Evolutionary conservation across 805 yeast species (phyloP).

Genomic region (Priceomyces carsonii): DNA sequence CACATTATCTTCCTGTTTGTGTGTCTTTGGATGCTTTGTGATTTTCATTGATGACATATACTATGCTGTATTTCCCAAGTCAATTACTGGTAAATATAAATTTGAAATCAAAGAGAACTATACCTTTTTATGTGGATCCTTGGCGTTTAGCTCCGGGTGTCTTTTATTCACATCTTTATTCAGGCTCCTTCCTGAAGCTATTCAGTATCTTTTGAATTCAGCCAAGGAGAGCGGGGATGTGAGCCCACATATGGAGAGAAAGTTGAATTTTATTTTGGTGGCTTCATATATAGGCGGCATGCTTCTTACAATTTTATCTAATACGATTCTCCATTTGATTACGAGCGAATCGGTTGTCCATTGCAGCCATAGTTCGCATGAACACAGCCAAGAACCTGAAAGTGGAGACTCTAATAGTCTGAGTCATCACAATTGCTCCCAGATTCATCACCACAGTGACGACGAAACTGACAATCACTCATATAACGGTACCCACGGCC

Average conservation of each 20-base stretch:
- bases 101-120: constrained; percentile 62
- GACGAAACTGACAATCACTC: not conserved
- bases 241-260: constrained; percentile 8
- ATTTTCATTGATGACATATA: constrained; percentile 64
- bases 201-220: constrained; percentile 42
- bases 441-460: not conserved
- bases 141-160: constrained; percentile 82
- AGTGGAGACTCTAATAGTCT: not conserved
- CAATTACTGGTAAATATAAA: constrained; percentile 36
- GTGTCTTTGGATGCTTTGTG: constrained; percentile 68
- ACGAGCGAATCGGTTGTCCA: constrained; percentile 86
- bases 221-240: constrained; percentile 9
- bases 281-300: constrained; percentile 61
- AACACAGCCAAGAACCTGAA: not conserved
- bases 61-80: constrained; percentile 39
- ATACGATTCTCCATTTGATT: constrained; percentile 64
- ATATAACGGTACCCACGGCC: too few species aligned
- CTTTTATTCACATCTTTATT: constrained; percentile 76
- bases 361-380: constrained; percentile 65
- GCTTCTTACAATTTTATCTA: constrained; percentile 56
- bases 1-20: constrained; percentile 63
- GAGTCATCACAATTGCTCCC: not conserved
- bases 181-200: constrained; percentile 72
- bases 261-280: constrained; percentile 40
- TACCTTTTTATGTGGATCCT: constrained; percentile 67